Conservation (phyloP, 2,329 filamentous ascomycete genomes). For the Trematosphaeria pertusa region DNA sequence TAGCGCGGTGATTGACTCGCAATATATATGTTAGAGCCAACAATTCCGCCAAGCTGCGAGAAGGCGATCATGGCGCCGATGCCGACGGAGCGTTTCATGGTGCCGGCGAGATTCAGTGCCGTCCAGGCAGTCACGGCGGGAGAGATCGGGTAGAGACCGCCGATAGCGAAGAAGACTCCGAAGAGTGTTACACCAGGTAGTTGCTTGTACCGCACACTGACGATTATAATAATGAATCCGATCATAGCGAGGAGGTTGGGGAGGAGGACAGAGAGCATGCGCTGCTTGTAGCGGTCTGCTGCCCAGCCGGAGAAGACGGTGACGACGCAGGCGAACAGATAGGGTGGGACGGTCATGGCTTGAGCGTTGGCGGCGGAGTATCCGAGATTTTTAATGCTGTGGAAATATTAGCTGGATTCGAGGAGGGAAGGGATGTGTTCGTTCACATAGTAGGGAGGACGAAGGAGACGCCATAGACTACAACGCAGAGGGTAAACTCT, state of each 20-base stretch:
- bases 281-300: slow-evolving; percentile 18
- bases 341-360: slow-evolving; percentile 19
- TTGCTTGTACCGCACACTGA: slow-evolving; percentile 39
- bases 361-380: slow-evolving; percentile 22
- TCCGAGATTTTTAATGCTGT: slow-evolving; percentile 18
- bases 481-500: slow-evolving; percentile 10
- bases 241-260: slow-evolving; percentile 39
- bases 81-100: slow-evolving; percentile 27
- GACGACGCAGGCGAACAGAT: slow-evolving; percentile 18
- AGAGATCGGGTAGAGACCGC: slow-evolving; percentile 26
- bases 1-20: slow-evolving; percentile 33
- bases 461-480: slow-evolving; percentile 13
- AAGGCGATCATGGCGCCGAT: slow-evolving; percentile 24
- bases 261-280: slow-evolving; percentile 19
- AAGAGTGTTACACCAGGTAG: slow-evolving; percentile 14
- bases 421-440: no score
- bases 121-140: slow-evolving; percentile 25
- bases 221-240: slow-evolving; percentile 50
- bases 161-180: slow-evolving; percentile 20
- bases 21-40: slow-evolving; percentile 36
- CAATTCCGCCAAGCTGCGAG: slow-evolving; percentile 22
- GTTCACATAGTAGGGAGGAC: slow-evolving; percentile 9
- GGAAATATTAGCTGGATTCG: background rate
- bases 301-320: slow-evolving; percentile 16
- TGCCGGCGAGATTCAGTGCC: slow-evolving; percentile 21